Base-by-base conservation (phyloP, 2,329 filamentous ascomycete genomes). In the Alternaria brassicicola region DNA sequence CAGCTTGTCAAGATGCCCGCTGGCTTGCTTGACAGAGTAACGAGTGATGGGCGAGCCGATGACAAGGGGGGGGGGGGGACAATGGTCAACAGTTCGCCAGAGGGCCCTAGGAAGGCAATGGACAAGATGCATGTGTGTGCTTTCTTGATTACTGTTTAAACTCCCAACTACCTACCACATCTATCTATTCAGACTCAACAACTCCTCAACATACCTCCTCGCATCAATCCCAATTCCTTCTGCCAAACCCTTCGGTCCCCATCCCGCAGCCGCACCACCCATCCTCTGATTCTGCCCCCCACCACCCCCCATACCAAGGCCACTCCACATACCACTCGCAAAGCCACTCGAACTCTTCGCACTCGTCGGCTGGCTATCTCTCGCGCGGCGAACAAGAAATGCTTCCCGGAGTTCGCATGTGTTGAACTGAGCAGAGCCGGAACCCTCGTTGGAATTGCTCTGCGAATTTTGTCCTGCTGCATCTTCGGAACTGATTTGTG, bases 161-260 rank as follows among this genome's bases (percentile, higher is more conserved):
- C 19, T 15, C 26, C 25, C 8, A 25, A 17, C 25, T 13, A 8
- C 15, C n/a, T 23, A 17, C 25, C 23, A 10, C 1, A n/a, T 19
- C 51, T 53, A 61, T 19, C 58, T 26, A 72, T 84, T 84, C 70
- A 92, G 74, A 69, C 83, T 91, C 74, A 93, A 78, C 55, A 93
- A 73, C 1, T 87, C 87, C 74, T 93, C 90, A 4, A 93, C 86
- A 75, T 93, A 93, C 71, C 84, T 85, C 74, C 88, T 84, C 28
- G 90, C 91, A 79, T 93, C 90, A 31, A 93, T 83, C 0, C 90
- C 90, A 62, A 93, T 91, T 0, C 90, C 90, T 69, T 91, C 88
- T 0, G 85, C 87, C 63, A 92, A 75, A 54, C 84, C 84, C 19
- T 82, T 84, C 1, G 87, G 85, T 3, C 85, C 86, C 85, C 42